These are phyloP conservation scores for Pseudopithomyces maydicus DNA, from an alignment of 2,329 filamentous ascomycete genomes.

Conservation along the genomic window DNA sequence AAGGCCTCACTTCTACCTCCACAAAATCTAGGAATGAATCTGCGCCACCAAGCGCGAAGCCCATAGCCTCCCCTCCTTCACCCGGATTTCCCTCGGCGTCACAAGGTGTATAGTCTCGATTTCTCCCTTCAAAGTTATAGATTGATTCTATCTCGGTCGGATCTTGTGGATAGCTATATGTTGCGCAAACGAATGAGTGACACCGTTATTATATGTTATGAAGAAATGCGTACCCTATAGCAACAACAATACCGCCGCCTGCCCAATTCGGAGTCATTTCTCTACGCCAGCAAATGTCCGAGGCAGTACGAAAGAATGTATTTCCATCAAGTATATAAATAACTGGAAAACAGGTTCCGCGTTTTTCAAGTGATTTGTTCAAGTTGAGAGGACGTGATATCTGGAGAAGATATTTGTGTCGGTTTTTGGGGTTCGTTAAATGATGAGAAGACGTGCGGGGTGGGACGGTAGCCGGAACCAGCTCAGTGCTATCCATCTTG, in stretches of 20 bases:
- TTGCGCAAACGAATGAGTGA: too few relatives aligned
- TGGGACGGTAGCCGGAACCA: background rate
- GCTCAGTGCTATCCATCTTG: background rate
- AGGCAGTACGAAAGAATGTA: background rate
- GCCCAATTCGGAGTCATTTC: background rate
- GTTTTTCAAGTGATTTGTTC: background rate
- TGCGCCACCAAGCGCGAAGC: background rate
- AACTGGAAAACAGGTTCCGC: background rate
- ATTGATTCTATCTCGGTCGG: background rate
- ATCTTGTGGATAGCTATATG: background rate
- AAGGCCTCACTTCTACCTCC: background rate
- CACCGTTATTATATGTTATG: too few relatives aligned
- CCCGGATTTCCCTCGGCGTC: background rate
- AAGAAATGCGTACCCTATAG: background rate
- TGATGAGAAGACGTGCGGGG: background rate
- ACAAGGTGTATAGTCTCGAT: background rate
- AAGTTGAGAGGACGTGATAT: background rate
- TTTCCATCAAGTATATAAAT: constrained; percentile 2
- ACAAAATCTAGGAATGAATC: constrained; percentile 1
- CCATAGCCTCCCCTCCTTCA: background rate
- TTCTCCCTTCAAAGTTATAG: background rate
- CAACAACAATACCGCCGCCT: background rate
- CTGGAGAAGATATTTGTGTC: background rate
- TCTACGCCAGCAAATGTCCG: background rate
- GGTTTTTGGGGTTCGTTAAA: background rate